A percentile compares a stretch with the other conserved stretches of the same genome.
Conservation (phyloP, 148 eudicot species). For the Diospyros kaki region DNA sequence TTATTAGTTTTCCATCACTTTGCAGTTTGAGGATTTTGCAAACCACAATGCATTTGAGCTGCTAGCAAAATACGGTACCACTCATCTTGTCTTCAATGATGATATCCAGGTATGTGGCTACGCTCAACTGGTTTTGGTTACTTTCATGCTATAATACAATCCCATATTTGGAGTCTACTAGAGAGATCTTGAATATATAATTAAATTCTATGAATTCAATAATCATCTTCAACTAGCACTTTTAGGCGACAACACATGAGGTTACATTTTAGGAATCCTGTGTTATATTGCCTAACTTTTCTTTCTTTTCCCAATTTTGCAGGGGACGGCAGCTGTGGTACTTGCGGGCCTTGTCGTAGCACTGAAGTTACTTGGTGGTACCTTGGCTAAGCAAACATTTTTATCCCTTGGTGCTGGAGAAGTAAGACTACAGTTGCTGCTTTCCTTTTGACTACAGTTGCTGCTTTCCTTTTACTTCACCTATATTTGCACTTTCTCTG, state of each 20-base stretch:
- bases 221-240: not conserved
- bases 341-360: slow-evolving; percentile 79
- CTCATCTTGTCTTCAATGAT: slow-evolving; percentile 54
- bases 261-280: not conserved
- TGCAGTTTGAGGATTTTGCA: slow-evolving; percentile 60
- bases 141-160: too few relatives aligned
- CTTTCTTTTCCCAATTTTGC: slow-evolving; percentile 11
- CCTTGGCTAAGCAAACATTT: slow-evolving; percentile 74
- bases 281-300: not conserved
- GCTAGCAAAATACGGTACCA: slow-evolving; percentile 33
- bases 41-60: slow-evolving; percentile 57
- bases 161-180: too few relatives aligned
- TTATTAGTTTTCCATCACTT: not conserved
- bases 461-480: too few relatives aligned
- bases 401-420: slow-evolving; percentile 93
- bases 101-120: slow-evolving; percentile 44
- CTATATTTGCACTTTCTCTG: too few relatives aligned
- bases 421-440: slow-evolving; percentile 24
- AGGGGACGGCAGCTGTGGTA: slow-evolving; percentile 92
- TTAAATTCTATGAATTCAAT: too few relatives aligned
- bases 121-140: not conserved
- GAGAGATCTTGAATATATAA: too few relatives aligned
- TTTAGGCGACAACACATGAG: too few relatives aligned
- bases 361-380: slow-evolving; percentile 71
- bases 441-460: not conserved